phyloP scores from a whole-genome alignment of 108 stramenopile species.

The Mayamaea pseudoterrestris region DNA sequence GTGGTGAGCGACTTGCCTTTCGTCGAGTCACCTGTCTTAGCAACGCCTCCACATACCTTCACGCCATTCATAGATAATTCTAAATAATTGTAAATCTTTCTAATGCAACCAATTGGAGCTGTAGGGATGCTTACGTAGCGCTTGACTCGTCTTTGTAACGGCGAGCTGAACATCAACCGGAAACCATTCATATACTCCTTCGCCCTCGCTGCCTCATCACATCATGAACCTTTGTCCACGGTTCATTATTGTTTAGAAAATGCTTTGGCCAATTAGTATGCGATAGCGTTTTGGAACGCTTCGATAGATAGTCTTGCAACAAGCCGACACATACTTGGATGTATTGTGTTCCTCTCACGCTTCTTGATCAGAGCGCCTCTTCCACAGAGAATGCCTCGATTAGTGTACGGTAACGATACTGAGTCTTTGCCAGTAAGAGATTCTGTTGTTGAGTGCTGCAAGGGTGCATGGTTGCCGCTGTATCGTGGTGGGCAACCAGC shows the following conservation, averaged over 20 bases:
- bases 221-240: constrained; percentile 23
- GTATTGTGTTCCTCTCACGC: constrained; percentile 67
- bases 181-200: constrained; percentile 14
- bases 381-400: constrained; percentile 60
- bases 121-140: constrained; percentile 16
- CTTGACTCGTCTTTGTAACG: constrained; percentile 36
- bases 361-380: constrained; percentile 60
- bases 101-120: too few species aligned
- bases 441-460: too few species aligned
- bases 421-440: too few species aligned
- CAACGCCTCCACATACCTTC: too few species aligned
- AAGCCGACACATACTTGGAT: constrained; percentile 52
- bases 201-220: too few species aligned
- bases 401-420: too few species aligned
- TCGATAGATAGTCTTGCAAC: constrained; percentile 40
- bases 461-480: too few species aligned
- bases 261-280: constrained; percentile 65
- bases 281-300: constrained; percentile 73
- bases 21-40: too few species aligned
- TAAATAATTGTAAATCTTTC: too few species aligned
- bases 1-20: too few species aligned
- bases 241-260: constrained; percentile 41
- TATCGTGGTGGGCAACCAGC: too few species aligned
- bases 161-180: constrained; percentile 23
- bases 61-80: too few species aligned